These are phyloP conservation scores for Vicia faba DNA, from an alignment of 306 rosid species.

Conservation along the genomic window DNA sequence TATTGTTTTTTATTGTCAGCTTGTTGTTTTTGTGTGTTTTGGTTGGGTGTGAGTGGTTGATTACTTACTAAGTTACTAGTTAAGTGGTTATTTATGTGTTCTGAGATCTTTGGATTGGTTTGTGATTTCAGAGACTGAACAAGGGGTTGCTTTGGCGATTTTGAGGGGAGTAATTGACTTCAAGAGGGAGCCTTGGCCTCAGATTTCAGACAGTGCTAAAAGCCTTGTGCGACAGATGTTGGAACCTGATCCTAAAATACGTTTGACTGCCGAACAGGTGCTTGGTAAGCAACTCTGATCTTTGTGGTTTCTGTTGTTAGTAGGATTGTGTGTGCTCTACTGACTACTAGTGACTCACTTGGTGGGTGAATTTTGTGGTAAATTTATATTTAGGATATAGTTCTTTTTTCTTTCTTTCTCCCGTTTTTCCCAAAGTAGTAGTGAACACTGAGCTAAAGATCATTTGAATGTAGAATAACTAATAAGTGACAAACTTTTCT, in stretches of 20 bases:
- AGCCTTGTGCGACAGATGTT: conserved; percentile 94
- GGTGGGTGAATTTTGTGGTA: not conserved
- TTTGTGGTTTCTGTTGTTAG: conserved; percentile 12
- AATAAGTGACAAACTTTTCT: not conserved
- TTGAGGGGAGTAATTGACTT: conserved; percentile 95
- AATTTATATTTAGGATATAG: not conserved
- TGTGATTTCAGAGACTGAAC: conserved; percentile 68
- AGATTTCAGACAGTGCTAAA: conserved; percentile 92
- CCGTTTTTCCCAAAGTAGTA: not conserved
- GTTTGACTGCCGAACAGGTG: conserved; percentile 93
- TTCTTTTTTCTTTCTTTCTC: not conserved
- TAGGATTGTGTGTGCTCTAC: conserved; percentile 9
- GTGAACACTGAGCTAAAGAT: not conserved
- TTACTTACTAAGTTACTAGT: too few relatives aligned
- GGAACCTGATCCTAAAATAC: conserved; percentile 83
- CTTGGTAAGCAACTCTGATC: conserved; percentile 71
- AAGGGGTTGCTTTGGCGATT: conserved; percentile 96
- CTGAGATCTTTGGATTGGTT: conserved; percentile 24
- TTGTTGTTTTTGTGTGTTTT: not conserved
- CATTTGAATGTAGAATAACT: not conserved
- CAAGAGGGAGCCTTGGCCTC: conserved; percentile 99
- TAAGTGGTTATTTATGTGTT: not conserved
- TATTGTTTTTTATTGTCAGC: conserved; percentile 21
- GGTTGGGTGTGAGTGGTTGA: not conserved
- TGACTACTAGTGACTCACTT: conserved; percentile 17